Base-by-base conservation (phyloP, 2,329 filamentous ascomycete genomes). In the Beauveria medogensis region DNA sequence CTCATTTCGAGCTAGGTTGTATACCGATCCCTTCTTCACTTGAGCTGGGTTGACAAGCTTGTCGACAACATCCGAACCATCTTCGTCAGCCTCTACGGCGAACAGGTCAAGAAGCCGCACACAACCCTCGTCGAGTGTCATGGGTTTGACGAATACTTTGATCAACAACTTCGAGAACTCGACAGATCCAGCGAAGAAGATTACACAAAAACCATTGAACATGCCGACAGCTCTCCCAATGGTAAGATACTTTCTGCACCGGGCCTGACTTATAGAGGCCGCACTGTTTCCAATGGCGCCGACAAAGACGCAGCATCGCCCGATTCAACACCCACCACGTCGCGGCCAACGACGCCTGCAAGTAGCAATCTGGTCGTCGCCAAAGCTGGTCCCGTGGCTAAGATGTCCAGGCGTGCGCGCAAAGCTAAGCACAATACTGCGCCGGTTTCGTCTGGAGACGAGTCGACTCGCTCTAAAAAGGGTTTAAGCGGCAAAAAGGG, bases 1-100 rank as follows among this genome's bases (percentile, higher is more conserved):
- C 52, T 61, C 12, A 56, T 30, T 7, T 14, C 3, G 7, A 26
- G 24, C 51, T 69, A 96, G 92, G 94, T 93, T 65, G 94, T 99
- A 65, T 99, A 99, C 74, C 90, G 96, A 72, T 97, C 92, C 44
- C 85, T 99, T 37, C 83, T 99, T 34, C 92, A 97, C 74, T 84
- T 99, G 9, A 92, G 90, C 14, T 99, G 95, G 94, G 91, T 97
- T 65, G 94, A 99, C 74, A 92, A 94, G 73, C 87, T 99, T 53
- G 86, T 99, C 66, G 93, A 97, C 70, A 96, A 97, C 69, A 91
- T 97, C 69, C 91, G 88, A 72, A 92, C 90, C 10, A 87, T 99
- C 40, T 99, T 97, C 71, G 82, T 94, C 66, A 90, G 92, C 65
- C 82, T 97, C 30, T 99, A 97, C 73, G 90, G 87, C 66, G 88